Conservation (phyloP, 2,329 filamentous ascomycete genomes). For the Phaeosphaeriaceae sp. region DNA sequence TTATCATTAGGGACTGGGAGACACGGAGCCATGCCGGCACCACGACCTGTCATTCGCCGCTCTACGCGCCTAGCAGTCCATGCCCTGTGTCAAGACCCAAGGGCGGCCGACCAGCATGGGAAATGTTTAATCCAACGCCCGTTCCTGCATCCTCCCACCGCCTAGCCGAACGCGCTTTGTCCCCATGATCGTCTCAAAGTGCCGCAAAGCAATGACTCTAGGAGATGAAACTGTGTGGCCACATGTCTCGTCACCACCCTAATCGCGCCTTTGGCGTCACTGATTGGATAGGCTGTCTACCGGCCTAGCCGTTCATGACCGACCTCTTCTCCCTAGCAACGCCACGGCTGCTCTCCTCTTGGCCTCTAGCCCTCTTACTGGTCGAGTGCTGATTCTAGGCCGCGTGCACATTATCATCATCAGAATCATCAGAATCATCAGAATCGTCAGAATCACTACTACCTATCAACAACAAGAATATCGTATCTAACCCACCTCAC, state of each 20-base stretch:
- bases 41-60: slow-evolving; percentile 14
- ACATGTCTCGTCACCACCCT: not conserved
- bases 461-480: no score
- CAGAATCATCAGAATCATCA: no score
- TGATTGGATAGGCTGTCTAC: slow-evolving; percentile 14
- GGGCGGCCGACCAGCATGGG: slow-evolving; percentile 2
- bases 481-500: no score
- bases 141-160: slow-evolving; percentile 18
- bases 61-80: slow-evolving; percentile 15
- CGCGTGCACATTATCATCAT: no score
- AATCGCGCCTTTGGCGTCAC: not conserved
- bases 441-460: no score
- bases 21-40: not conserved
- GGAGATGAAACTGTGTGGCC: not conserved
- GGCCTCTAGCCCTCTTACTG: no score
- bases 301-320: slow-evolving; percentile 10
- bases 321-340: no score
- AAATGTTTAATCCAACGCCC: slow-evolving; percentile 14
- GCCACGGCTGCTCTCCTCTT: slow-evolving; percentile 11
- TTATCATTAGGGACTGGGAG: not conserved
- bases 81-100: not conserved
- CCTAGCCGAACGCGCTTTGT: slow-evolving; percentile 18
- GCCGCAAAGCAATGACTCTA: not conserved
- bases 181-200: slow-evolving; percentile 17
- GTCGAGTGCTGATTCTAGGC: no score